Evolutionary conservation across 257 asterid genomes (phyloP).

Genomic region (Striga asiatica): DNA sequence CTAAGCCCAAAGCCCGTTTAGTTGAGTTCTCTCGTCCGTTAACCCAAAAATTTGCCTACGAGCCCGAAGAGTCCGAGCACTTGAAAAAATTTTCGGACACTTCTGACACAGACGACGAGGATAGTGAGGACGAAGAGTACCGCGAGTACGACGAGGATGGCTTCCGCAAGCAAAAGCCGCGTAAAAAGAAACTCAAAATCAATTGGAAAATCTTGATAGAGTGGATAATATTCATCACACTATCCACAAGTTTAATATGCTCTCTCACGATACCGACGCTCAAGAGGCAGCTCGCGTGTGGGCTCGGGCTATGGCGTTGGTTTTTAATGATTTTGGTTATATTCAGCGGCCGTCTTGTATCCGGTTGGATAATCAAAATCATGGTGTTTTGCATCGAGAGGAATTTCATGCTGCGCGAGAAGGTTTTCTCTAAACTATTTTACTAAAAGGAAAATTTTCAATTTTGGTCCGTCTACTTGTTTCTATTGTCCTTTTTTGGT

Average conservation of each 20-base stretch:
- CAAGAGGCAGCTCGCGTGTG: slow-evolving; percentile 12
- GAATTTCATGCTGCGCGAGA: slow-evolving; percentile 47
- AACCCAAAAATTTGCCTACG: not conserved
- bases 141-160: slow-evolving; percentile 17
- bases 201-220: slow-evolving; percentile 19
- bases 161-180: not conserved
- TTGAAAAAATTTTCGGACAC: not conserved
- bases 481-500: too few relatives aligned
- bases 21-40: slow-evolving; percentile 18
- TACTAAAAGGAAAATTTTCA: too few relatives aligned
- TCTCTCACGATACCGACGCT: slow-evolving; percentile 32
- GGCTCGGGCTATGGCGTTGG: slow-evolving; percentile 45
- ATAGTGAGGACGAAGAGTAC: slow-evolving; percentile 8
- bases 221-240: slow-evolving; percentile 27
- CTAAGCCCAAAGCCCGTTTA: slow-evolving; percentile 51
- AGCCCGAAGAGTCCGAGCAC: slow-evolving; percentile 11
- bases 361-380: slow-evolving; percentile 32
- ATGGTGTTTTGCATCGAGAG: slow-evolving; percentile 35
- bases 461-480: too few relatives aligned
- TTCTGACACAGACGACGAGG: slow-evolving; percentile 10
- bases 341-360: slow-evolving; percentile 50
- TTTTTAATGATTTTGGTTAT: slow-evolving; percentile 32
- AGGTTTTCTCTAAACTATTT: too few relatives aligned
- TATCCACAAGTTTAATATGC: slow-evolving; percentile 27
- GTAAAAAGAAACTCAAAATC: slow-evolving; percentile 15